Percentiles rank a stretch among this genome's conserved stretches.
Conservation (phyloP, 208 protist species). For the Vickermania spadyakhi region DNA sequence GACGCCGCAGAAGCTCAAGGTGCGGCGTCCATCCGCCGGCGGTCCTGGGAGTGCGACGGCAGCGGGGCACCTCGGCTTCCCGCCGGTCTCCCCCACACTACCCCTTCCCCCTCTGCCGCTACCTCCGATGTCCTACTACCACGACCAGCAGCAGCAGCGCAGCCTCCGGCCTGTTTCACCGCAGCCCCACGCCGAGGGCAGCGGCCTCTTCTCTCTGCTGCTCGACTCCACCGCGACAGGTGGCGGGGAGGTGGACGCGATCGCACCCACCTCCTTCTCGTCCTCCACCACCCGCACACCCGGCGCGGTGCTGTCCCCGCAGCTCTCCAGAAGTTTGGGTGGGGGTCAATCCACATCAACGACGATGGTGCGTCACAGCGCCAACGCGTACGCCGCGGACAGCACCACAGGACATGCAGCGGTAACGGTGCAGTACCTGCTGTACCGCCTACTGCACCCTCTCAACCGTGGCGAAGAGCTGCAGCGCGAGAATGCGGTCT, state of each 20-base stretch:
- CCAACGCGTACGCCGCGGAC: neutral
- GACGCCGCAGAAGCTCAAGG: too few species aligned
- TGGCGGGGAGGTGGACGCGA: neutral
- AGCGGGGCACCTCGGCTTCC: too few species aligned
- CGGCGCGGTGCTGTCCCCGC: neutral
- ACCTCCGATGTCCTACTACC: neutral
- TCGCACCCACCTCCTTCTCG: neutral
- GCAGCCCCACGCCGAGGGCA: too few species aligned
- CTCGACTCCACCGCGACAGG: too few species aligned
- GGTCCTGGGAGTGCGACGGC: too few species aligned
- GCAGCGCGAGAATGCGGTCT: slow-evolving; percentile 35
- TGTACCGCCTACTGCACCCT: slow-evolving; percentile 30
- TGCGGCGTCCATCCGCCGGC: too few species aligned
- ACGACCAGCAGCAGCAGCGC: too few species aligned
- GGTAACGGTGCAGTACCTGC: slow-evolving; percentile 31
- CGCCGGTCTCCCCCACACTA: neutral
- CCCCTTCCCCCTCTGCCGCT: neutral
- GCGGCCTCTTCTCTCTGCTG: too few species aligned
- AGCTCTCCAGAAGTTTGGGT: neutral
- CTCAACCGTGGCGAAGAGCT: slow-evolving; percentile 27
- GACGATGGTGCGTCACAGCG: neutral
- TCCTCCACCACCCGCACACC: neutral
- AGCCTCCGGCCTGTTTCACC: too few species aligned
- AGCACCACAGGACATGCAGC: neutral
- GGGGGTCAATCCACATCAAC: neutral